Evolutionary conservation across 2,329 filamentous ascomycete genomes (phyloP), one percentile per base, ranked within the genome.

Genomic region (Aspergillus sp.): DNA sequence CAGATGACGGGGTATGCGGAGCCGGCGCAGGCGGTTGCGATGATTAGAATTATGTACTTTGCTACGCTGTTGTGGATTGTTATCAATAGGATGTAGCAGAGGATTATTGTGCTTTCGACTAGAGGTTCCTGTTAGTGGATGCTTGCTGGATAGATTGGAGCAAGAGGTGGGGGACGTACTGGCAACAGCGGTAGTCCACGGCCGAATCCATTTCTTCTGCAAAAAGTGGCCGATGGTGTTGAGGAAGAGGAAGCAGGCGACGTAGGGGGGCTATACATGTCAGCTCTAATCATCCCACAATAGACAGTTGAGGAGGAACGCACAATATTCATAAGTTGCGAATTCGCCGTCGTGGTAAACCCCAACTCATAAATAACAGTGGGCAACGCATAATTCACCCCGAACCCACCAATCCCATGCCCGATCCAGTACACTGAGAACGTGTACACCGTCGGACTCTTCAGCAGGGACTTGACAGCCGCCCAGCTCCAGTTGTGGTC

Each of bases 1-100:
- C 78, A 81, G 64, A 80, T 80, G 46, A 80, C 75, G 0, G 78
- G 78, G 60, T 79, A 80, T 6, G 77, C 77, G 5, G 76, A 80
- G 3, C 77, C 76, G 1, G 77, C 74, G 55, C 76, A 79, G 68
- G 69, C 63, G 0, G 66, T 68, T 4, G 69, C 76, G 5, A 80
- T 68, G 23, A 79, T 74, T 25, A 79, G 62, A 43, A 69, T 74
- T 8, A 78, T 57, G 53, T 79, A 79, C 58, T 76, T 76, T 38
- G 77, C 76, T 1, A 74, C 60, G 0, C 71, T 61, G 63, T 75
- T 77, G 2, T 50, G 47, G 3, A 78, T 73, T 0, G 74, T 77
- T 34, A 77, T 75, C 4, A 79, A 68, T 28, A 79, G 71, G 19
- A 79, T 77, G 58, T 79, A 79, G 62, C 75, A 79, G 48, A 79